Base-by-base conservation (phyloP, 1,284 basidiomycete genomes). In the Tetrapyrgos nigripes region DNA sequence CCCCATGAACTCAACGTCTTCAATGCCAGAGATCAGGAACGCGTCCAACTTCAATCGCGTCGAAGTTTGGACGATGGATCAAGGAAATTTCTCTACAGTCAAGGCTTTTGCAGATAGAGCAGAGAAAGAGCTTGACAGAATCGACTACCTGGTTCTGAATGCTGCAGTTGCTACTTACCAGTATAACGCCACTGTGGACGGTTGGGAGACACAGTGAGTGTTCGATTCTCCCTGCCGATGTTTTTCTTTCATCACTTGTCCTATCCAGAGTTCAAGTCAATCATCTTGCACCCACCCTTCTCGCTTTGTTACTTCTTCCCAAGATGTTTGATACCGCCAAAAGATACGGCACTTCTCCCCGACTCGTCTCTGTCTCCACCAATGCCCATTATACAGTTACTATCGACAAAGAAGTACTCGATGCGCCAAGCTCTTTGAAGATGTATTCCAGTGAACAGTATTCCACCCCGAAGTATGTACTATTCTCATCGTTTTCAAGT, bases 101-200 rank as follows among this genome's bases (percentile, higher is more conserved):
- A 71, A 58, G 5, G 63, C 68, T 3, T 80, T 81, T 57, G 76
- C 66, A 2, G 69, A 77, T 27, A 68, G 68, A 43, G 75, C 76
- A 45, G 67, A 75, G 10, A 59, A 65, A 26, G 77, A 79, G 14
- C 71, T 69, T 10, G 72, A 67, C 1, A 60, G 75, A 23, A 63
- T 82, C 6, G 79, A 81, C 60, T 73, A 79, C 13, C 64, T 81
- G 1, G 68, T 81, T 5, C 67, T 70, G 56, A 80, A 80, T 55
- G 79, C 78, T 19, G 78, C 62, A 1, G 60, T 76, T 6, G 46
- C 27, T 43, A 37, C 55, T 2, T 3, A 5, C 3, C 48, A 33
- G 11, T 73, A 72, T 50, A 51, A 63, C 11, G 43, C 64, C 2
- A 78, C 75, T 0, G 57, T 54, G 1, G 77, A 80, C 61, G 76